Conservation (phyloP, 176 grass and related monocot species). For the Ensete glaucum region DNA sequence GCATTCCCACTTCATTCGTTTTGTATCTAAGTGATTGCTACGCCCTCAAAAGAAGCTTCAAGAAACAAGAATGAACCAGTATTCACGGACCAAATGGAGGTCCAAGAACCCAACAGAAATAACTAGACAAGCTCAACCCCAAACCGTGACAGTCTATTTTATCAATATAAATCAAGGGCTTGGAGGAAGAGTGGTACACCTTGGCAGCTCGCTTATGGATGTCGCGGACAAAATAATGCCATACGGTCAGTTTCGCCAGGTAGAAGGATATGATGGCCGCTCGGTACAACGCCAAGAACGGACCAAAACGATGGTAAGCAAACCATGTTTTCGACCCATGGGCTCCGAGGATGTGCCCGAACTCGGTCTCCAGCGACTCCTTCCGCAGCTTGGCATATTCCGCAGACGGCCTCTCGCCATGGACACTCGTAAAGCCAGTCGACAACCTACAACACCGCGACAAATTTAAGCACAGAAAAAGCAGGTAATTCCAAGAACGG, state of each 20-base stretch:
- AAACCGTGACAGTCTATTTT: background rate
- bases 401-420: conserved; percentile 66
- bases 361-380: conserved; percentile 69
- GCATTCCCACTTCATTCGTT: background rate
- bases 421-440: conserved; percentile 69
- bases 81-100: background rate
- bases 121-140: background rate
- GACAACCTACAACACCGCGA: conserved; percentile 35
- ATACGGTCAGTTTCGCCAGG: conserved; percentile 70
- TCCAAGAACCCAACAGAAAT: background rate
- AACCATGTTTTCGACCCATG: conserved; percentile 49
- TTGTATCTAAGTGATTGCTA: background rate
- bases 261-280: conserved; percentile 81
- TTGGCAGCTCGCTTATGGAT: conserved; percentile 56
- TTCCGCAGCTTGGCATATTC: conserved; percentile 91
- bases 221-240: conserved; percentile 65
- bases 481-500: background rate
- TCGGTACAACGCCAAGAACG: conserved; percentile 74
- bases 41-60: background rate
- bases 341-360: conserved; percentile 62
- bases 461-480: background rate
- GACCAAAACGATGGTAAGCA: conserved; percentile 61
- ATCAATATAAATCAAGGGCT: background rate
- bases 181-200: conserved; percentile 28
- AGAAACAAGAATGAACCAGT: background rate